Evolutionary conservation across 2,329 filamentous ascomycete genomes (phyloP), one percentile per base, ranked within the genome.

Genomic region (Juglanconis juglandina): DNA sequence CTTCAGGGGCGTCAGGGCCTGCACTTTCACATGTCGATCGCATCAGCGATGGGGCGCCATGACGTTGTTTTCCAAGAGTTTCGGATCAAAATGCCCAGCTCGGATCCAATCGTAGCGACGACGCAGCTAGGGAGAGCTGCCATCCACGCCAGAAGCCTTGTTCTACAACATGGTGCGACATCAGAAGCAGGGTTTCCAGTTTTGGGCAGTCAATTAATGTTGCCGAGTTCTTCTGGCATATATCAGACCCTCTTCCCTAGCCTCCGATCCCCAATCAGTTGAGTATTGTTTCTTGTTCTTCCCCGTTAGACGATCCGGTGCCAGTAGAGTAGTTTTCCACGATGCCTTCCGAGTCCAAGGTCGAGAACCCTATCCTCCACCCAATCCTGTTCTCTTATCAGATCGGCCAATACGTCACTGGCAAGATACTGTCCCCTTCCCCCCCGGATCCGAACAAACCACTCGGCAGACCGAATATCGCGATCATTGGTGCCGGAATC

Each of bases 401-500:
- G 63, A 58, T 90, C 35, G 72, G 87, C 41, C 89, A 92, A 79
- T 87, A 80, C 76, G 64, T 90, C 7, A 75, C 88, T 1, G 79
- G 82, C 66, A 81, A 81, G 65, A 67, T 92, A 37, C 83, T 96
- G 55, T 87, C 91, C 0, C 91, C 91, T 0, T 79, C 76, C 5
- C 87, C 91, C 4, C 91, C 90, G 0, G 79, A 81, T 2, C 83
- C 86, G 0, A 77, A 81, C 62, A 73, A 78, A 0, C 76, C 78
- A 6, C 76, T 90, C n/a, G 75, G 76, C 11, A 78, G 87, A 34
- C 88, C 90, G 13, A 87, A 82, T 61, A 79, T 91, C 59, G 88
- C 88, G 2, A 78, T 91, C 37, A 86, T 91, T 65, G 88, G 88
- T 2, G 86, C 87, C 34, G 88, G 88, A 1, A 79, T 96, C 58